Evolutionary conservation across 192 early-diverging fungal species (phyloP), one percentile per base, ranked within the genome.

Genomic region (Backusella tarrabulga): DNA sequence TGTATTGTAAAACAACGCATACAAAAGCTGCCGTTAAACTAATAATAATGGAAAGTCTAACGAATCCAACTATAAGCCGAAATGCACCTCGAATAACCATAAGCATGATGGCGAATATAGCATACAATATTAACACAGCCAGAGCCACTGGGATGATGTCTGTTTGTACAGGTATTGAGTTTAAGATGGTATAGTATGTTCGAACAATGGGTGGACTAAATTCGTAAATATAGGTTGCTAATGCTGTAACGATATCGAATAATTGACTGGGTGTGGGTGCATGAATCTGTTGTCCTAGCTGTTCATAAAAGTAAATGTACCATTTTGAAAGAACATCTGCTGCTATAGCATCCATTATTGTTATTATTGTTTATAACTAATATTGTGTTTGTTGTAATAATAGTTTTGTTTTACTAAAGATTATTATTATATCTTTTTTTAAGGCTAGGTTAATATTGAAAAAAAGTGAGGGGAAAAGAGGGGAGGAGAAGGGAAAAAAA

Each of bases 141-240:
- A 81, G 14, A 11, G 77, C 60, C 34, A 75, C 76, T 1, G 80
- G 80, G 9, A 81, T 56, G 23, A 81, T 75, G 11, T 81, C 77
- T 34, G 76, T 68, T 56, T 81, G 76, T 9, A 81, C 72, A 38
- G 76, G 80, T 34, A 79, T 42, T 9, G 77, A 52, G 4, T 67
- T 56, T 21, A 79, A 70, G 14, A 46, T 35, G 44, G 35, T 52
- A 38, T 67, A 73, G 23, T 68, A 74, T 29, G 36, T 73, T 36
- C 66, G 66, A 19, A 79, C 34, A 44, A 32, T 44, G n/a, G 73
- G 41, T 23, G 77, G 77, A 14, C 42, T 50, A 41, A 67, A 34
- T 52, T 79, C 21, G 15, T 69, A 78, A 40, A 73, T 35, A 26
- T 36, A 36, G 9, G 21, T 26, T 23, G 34, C 38, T 21, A 63